Evolutionary conservation across 73 alveolate species (phyloP).

Genomic region (Uronychia binucleata): DNA sequence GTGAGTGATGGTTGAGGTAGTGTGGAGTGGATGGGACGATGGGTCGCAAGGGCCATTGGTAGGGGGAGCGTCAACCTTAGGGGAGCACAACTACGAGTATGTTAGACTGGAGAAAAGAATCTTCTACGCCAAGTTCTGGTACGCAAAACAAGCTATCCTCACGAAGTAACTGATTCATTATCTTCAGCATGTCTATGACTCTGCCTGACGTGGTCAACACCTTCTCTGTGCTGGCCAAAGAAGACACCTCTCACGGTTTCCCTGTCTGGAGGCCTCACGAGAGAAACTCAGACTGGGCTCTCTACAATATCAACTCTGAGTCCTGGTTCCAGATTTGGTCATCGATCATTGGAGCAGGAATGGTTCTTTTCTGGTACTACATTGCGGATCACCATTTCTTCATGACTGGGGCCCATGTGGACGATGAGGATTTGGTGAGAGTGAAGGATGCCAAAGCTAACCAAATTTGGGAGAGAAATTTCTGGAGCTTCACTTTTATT

Average conservation of each 20-base stretch:
- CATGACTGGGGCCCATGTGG: slow-evolving; percentile 28
- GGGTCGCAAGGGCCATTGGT: slow-evolving; percentile 59
- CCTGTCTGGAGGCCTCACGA: slow-evolving; percentile 75
- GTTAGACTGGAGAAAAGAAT: slow-evolving; percentile 64
- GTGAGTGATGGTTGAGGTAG: slow-evolving; percentile 58
- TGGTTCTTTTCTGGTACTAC: slow-evolving; percentile 60
- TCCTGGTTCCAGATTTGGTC: slow-evolving; percentile 78
- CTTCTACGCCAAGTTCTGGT: slow-evolving; percentile 47
- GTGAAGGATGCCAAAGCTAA: slow-evolving; percentile 61
- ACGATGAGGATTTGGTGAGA: slow-evolving; percentile 65
- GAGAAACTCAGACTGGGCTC: slow-evolving; percentile 68
- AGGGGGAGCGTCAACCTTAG: background rate
- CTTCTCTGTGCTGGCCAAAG: slow-evolving; percentile 59
- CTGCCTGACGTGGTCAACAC: slow-evolving; percentile 68
- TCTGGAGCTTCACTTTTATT: slow-evolving; percentile 61
- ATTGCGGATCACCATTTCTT: slow-evolving; percentile 60
- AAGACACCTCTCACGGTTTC: slow-evolving; percentile 73
- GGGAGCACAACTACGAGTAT: slow-evolving; percentile 62
- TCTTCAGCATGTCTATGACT: slow-evolving; percentile 39
- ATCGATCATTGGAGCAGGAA: slow-evolving; percentile 22
- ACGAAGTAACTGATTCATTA: slow-evolving; percentile 16
- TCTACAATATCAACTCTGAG: slow-evolving; percentile 65
- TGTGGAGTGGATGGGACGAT: slow-evolving; percentile 66
- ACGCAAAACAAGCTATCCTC: slow-evolving; percentile 45
- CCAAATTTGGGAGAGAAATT: slow-evolving; percentile 63